phyloP scores from a whole-genome alignment of 306 rosid species.

The Elaeagnus macrophylla region DNA sequence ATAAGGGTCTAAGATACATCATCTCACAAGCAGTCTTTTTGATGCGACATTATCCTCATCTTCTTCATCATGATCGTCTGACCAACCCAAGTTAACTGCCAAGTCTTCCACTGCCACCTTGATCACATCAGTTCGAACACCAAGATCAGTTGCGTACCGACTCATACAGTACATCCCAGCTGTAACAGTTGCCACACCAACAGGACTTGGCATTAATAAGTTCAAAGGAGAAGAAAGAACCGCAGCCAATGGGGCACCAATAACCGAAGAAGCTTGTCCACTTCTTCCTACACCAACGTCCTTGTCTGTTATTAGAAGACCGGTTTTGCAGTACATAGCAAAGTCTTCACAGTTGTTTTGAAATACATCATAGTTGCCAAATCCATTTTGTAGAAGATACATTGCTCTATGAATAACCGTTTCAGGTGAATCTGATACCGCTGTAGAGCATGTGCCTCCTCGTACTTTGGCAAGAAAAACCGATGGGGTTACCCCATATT shows the following conservation, averaged over 20 bases:
- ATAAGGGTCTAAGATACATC: too few species aligned
- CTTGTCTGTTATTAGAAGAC: conserved; percentile 61
- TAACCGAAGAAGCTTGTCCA: conserved; percentile 76
- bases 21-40: too few species aligned
- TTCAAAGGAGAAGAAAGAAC: conserved; percentile 64
- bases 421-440: conserved; percentile 54
- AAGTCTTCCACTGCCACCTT: conserved; percentile 71
- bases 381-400: conserved; percentile 95
- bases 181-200: conserved; percentile 71
- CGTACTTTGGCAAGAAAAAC: conserved; percentile 62
- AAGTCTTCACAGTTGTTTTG: conserved; percentile 96
- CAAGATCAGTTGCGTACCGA: conserved; percentile 75
- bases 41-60: too few species aligned
- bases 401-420: conserved; percentile 71
- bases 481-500: conserved; percentile 69
- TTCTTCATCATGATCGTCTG: too few species aligned
- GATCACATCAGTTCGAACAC: conserved; percentile 69
- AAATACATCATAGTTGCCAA: conserved; percentile 72
- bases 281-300: conserved; percentile 84
- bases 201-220: conserved; percentile 56
- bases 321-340: conserved; percentile 88
- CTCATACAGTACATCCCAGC: conserved; percentile 74
- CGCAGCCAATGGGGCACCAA: conserved; percentile 93
- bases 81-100: conserved; percentile 18
- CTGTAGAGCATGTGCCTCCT: conserved; percentile 97